Base-by-base conservation (phyloP, 768 basidiomycete genomes). In the Daedaleopsis nitida region DNA sequence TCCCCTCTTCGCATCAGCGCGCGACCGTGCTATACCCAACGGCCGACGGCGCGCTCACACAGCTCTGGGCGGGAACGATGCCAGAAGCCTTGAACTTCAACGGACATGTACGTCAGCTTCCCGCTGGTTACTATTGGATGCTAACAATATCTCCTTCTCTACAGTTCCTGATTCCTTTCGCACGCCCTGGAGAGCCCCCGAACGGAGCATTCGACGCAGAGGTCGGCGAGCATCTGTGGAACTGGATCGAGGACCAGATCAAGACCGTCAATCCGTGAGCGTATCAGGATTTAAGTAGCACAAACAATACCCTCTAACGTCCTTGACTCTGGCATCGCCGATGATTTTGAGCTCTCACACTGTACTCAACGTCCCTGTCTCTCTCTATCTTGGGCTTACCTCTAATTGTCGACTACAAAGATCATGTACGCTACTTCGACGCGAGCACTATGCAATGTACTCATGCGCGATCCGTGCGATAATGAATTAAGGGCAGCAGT, bases 81-180 rank as follows among this genome's bases (percentile, higher is more conserved):
- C 74, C 78, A 3, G 77, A 80, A 48, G 74, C 72, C 9, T 70
- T 60, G 2, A 69, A 69, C n/a, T 66, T 75, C 13, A 79, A 79
- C 59, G 83, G 83, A 10, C 72, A 79, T 69, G 81, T 83, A 24
- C 17, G 64, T 44, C 17, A 32, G 4, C 13, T 16, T 10, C 19
- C 35, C 21, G 1, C n/a, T 12, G 11, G n/a, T n/a, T 24, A 10
- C 38, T 43, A 11, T n/a, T 13, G 52, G 11, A 24, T 2, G 23
- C 19, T 19, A 17, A 17, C n/a, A 50, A 16, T 19, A 34, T 12
- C 32, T 4, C 44, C 27, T 27, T 13, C 21, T 34, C 24, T 17
- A 27, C 7, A 71, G 67, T 71, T 60, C 48, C n/a, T 71, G 16
- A 66, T 68, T 21, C 70, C 68, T 0, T 71, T 68, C 68, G 68